Percentiles rank a stretch among this genome's conserved stretches.
Conservation (phyloP, 1,139 yeast species). For the Sugiyamaella novakii region DNA sequence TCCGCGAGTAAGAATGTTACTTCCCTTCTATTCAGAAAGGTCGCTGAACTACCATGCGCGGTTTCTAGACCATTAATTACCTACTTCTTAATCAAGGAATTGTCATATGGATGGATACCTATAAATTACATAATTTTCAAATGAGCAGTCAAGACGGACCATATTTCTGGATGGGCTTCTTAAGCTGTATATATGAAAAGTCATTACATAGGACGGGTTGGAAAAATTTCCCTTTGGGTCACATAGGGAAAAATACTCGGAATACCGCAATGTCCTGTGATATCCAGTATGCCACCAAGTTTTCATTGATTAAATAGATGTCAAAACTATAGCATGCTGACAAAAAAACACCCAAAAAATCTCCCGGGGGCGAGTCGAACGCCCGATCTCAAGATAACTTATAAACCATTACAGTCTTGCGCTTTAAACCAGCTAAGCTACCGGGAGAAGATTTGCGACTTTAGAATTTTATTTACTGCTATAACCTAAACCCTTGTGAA, state of each 20-base stretch:
- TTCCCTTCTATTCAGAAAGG: too few relatives aligned
- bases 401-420: slow-evolving; percentile 16
- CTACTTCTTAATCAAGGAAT: not conserved
- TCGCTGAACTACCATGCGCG: too few relatives aligned
- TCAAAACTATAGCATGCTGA: not conserved
- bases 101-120: not conserved
- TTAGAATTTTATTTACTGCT: not conserved
- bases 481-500: not conserved
- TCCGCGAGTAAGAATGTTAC: too few relatives aligned
- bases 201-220: too few relatives aligned
- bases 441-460: slow-evolving; percentile 6
- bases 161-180: too few relatives aligned
- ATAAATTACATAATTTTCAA: too few relatives aligned
- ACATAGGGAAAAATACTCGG: not conserved
- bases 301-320: not conserved
- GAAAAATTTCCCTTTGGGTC: not conserved
- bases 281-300: not conserved
- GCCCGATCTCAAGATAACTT: slow-evolving; percentile 19
- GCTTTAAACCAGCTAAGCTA: slow-evolving; percentile 19
- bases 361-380: slow-evolving; percentile 21
- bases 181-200: too few relatives aligned
- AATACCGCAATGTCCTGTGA: not conserved
- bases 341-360: slow-evolving; percentile 4
- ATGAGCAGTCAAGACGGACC: too few relatives aligned
- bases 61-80: too few relatives aligned